Percentiles rank a stretch among this genome's conserved stretches.
phyloP scores from a whole-genome alignment of 495 filamentous ascomycete genomes.

The Articulospora tetracladia region DNA sequence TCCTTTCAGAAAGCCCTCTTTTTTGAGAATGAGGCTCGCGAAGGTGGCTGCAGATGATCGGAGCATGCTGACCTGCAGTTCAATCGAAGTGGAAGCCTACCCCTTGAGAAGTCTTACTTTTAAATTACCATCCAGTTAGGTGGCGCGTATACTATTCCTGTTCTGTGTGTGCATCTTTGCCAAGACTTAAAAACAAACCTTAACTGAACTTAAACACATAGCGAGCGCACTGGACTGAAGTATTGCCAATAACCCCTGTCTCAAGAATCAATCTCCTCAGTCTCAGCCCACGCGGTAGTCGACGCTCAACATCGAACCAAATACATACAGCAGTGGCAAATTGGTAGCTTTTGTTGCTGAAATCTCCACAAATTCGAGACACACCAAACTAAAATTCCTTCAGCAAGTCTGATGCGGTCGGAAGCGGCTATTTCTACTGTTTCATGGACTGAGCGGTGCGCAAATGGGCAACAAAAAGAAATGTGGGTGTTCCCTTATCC shows the following conservation, averaged over 20 bases:
- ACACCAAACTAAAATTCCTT: neutral
- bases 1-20: too few relatives aligned
- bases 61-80: too few relatives aligned
- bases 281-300: neutral
- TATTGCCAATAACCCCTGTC: neutral
- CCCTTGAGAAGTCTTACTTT: too few relatives aligned
- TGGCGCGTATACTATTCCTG: too few relatives aligned
- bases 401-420: neutral
- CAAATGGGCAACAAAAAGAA: neutral
- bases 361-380: neutral
- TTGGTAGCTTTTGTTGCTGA: neutral
- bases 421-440: neutral
- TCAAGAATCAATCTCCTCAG: neutral
- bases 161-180: too few relatives aligned
- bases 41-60: too few relatives aligned
- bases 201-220: too few relatives aligned
- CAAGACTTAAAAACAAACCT: too few relatives aligned
- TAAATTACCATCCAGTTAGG: too few relatives aligned
- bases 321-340: neutral
- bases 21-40: too few relatives aligned
- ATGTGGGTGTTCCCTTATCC: neutral
- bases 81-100: too few relatives aligned
- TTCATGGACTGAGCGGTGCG: neutral
- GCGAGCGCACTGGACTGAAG: too few relatives aligned
- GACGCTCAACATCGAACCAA: neutral